Evolutionary conservation across 1,139 yeast genomes (phyloP), one percentile per base, ranked within the genome.

Genomic region (Candida sanyaensis): DNA sequence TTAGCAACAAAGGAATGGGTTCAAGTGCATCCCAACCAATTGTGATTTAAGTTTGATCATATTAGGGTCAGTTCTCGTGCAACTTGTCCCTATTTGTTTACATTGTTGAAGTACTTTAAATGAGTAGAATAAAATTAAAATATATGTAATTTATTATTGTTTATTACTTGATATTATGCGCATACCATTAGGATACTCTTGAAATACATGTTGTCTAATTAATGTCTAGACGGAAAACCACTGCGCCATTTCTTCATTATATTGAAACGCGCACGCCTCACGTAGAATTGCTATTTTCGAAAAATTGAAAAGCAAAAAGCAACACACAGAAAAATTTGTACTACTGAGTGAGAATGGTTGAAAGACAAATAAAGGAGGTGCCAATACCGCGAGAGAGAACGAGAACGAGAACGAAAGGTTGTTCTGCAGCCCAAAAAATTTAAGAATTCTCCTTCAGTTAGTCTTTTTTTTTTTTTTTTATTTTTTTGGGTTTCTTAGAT

Each of bases 1-100:
- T 41, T 3, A 45, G 39, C 32, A 46, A 40, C 32, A 48, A 50
- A 42, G 38, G 26, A 29, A 32, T 43, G 34, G 50, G 48, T 1
- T 34, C 36, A 4, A 46, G 38, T 37, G 42, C 51, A 5, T 46
- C 34, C 23, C 51, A 42, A 21, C 53, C 51, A 2, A 48, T 50
- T 30, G 47, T 48, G 2, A 45, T 48, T 29, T 46, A 21, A 31
- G 21, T 17, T 17, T 17, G 21, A 17, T 17, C 21, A 17, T 17
- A 17, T 17, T 17, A 17, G 21, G 21, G 21, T 17, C 21, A 17
- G 21, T 17, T 17, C 21, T 17, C 21, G 21, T 17, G 21, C 21
- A 17, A 17, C 21, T 17, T 17, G 21, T 17, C 21, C 21, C 21
- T 17, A 17, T 17, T 17, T 17, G 2, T n/a, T 17, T 17, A 17